Evolutionary conservation across 75 land plant genomes (phyloP), one percentile per base, ranked within the genome.

Genomic region (Picea glauca): DNA sequence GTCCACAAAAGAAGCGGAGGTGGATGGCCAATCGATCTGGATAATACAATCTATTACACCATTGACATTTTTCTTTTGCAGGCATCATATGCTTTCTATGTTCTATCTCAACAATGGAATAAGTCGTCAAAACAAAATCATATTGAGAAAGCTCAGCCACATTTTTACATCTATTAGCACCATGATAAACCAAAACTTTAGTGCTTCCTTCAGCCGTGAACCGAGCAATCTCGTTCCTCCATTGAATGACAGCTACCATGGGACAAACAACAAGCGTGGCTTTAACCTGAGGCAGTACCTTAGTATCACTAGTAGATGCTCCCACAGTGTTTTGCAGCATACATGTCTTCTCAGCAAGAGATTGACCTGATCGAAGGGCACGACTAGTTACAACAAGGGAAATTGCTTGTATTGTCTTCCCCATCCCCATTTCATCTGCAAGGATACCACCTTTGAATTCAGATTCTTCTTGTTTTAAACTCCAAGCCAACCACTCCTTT

Each of bases 381-480:
- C 90, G 77, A 59, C 84, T 56, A 23, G 92, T 74, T 46, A 93
- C 88, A 61, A 96, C 88, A 58, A 96, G 96, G 0, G 96, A 87
- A 43, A 96, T 96, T 18, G 99, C 99, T 65, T 93, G 99, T 31
- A 93, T 87, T 26, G 99, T 96, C 83, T 96, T 96, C 32, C 99
- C 99, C 99, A 96, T 96, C 3, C 99, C 99, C 96, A 96, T 96
- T 78, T 93, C 99, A 89, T 96, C 99, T 20, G 96, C 99, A 46
- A 96, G 88, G 70, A 96, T 93, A 20, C 99, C 99, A 9, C 96
- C 99, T 75, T 75, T 83, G 12, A 58, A 60, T 38, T 76, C 74
- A n/a, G 94, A 91, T 0, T 75, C 81, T 80, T 96, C 99, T 81
- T 92, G 94, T 74, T 88, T 86, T 78, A 93, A 21, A 76, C 96